Evolutionary conservation across 306 rosid species (phyloP), one percentile per base, ranked within the genome.

Genomic region (Hippophae tibetana): DNA sequence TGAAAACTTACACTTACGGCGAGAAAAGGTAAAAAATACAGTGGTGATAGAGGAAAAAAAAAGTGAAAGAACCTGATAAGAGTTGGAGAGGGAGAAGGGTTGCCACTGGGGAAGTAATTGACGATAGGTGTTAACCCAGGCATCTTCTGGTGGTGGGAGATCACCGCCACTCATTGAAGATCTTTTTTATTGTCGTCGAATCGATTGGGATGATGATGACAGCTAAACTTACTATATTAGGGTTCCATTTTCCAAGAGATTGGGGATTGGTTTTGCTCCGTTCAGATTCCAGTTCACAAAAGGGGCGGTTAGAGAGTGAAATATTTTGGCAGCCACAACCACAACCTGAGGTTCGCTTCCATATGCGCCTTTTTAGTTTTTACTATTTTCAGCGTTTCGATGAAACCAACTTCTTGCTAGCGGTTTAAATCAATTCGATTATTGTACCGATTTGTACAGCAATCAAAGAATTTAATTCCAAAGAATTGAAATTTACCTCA

Each of bases 101-200:
- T 78, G 58, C 84, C 81, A 78, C 38, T 58, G 81, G 43, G 84
- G 84, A 63, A 72, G 76, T n/a, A 78, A 65, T 45, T 70, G 61
- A 23, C 54, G 78, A 72, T 47, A 62, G 65, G 84, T 57, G 42
- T 48, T 74, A 72, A 58, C 38, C 87, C 87, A 82, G 7, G 84
- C 87, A 41, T 82, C 81, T 69, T 69, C 52, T 7, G 79, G 69
- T 5, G 81, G 83, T 23, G 81, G 77, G 13, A 69, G 70, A 74
- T 43, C 62, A 8, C 56, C 42, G 31, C 52, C 47, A 40, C 65
- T 76, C 74, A 53, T 62, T 56, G 78, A 60, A 66, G n/a, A 43
- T 8, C 31, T 46, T 8, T 5, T 5, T 55, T 3, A 40, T 43
- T 45, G 43, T 48, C 6, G 14, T 49, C 13, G 18, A 31, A 31